phyloP scores from a whole-genome alignment of 495 filamentous ascomycete species.

The Talaromyces trachyspermus region DNA sequence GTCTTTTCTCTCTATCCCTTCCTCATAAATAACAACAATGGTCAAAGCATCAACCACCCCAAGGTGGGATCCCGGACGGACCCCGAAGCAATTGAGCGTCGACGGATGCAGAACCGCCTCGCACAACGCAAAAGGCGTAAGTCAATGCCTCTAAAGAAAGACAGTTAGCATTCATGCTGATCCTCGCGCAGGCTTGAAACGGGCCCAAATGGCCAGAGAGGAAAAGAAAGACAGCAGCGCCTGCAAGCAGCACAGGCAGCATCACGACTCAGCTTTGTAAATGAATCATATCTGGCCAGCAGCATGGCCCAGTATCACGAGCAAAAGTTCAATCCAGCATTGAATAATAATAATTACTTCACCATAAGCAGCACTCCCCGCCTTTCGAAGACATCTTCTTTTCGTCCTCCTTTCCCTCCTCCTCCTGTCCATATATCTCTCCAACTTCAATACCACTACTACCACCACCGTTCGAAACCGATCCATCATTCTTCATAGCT shows the following conservation, averaged over 20 bases:
- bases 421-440: conserved; percentile 1
- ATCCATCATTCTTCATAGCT: conserved; percentile 1
- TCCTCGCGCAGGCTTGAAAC: background rate
- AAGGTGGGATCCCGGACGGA: conserved; percentile 6
- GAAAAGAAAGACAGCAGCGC: conserved; percentile 7
- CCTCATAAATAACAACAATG: conserved; percentile 1
- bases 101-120: conserved; percentile 8
- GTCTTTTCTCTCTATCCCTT: background rate
- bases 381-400: conserved; percentile 3
- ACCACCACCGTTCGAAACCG: background rate
- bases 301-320: no score
- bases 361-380: background rate
- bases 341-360: conserved; percentile 4
- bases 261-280: conserved; percentile 6
- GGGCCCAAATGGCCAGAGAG: conserved; percentile 7
- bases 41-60: conserved; percentile 8
- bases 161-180: background rate
- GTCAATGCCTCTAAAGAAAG: background rate
- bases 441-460: background rate
- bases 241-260: conserved; percentile 9
- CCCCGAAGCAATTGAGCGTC: conserved; percentile 7
- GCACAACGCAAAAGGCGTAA: conserved; percentile 8
- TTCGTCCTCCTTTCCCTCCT: conserved; percentile 1
- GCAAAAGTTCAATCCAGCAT: no score
- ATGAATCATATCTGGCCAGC: no score